Evolutionary conservation across 345 rosid species (phyloP), one percentile per base, ranked within the genome.

Genomic region (Hirschfeldia incana): DNA sequence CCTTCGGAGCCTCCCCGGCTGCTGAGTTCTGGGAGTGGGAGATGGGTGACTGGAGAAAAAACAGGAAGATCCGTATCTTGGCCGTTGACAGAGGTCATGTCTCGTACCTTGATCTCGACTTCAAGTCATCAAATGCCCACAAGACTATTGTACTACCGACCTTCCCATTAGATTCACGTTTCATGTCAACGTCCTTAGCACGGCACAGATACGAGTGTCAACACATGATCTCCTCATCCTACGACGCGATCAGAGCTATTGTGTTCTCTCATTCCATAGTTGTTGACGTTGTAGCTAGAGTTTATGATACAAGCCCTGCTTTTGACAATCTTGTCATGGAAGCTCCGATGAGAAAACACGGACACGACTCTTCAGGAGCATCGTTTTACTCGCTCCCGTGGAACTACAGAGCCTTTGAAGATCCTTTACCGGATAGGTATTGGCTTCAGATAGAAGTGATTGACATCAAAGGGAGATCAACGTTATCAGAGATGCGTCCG

Each of bases 11-110:
- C 34, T 72, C 79, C 12, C 80, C 84, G 9, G 58, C 62, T 57
- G 70, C 87, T 39, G 97, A 93, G 37, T 95, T 95, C 80, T 95
- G 99, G 98, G 99, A 95, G 74, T 93, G 99, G 99, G 98, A 93
- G 86, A 91, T 91, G 96, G 97, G 94, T 84, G 99, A 95, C 81
- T 95, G 99, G 99, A 90, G 96, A 81, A 88, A 87, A 72, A 90
- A 87, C 82, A 87, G 93, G 76, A 89, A 90, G 65, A 81, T 95
- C 91, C 85, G 98, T 62, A 87, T 95, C 77, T 36, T 90, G 85
- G 97, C 94, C 80, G 81, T 93, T 81, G 99, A 95, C 85, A 80
- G 87, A 76, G 98, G 94, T 73, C 96, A 91, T 72, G 92, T 91
- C 70, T 95, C 99, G 46, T 95, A 86, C 74, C 29, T 86, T 60